Evolutionary conservation across 164 flowering plant species (phyloP).

Genomic region (Paratinospora sagittata): DNA sequence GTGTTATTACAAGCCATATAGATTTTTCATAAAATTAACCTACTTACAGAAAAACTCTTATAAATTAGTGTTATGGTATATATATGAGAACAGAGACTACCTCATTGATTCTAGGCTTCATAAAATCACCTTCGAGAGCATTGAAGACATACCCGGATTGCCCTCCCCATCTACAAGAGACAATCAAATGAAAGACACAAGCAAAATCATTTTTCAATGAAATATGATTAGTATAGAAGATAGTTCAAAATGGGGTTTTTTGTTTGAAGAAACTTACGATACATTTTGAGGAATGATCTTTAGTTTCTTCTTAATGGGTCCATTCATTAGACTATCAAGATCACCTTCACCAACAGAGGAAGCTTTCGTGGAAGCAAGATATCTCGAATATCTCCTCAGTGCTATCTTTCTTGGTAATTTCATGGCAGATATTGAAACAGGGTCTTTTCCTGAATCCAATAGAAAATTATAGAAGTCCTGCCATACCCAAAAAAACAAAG

Average conservation of each 20-base stretch:
- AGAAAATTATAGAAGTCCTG: conserved; percentile 91
- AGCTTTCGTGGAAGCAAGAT: conserved; percentile 32
- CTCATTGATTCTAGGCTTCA: no score
- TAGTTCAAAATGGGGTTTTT: background rate
- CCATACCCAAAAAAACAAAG: background rate
- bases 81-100: background rate
- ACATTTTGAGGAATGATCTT: conserved; percentile 61
- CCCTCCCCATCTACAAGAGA: no score
- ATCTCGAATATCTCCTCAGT: conserved; percentile 41
- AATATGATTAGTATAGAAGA: no score
- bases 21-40: no score
- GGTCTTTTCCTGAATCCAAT: conserved; percentile 42
- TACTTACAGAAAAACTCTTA: background rate
- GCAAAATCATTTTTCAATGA: no score
- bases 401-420: conserved; percentile 11
- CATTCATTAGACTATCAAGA: conserved; percentile 50
- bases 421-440: conserved; percentile 24
- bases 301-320: conserved; percentile 56
- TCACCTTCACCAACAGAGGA: conserved; percentile 25
- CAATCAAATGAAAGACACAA: no score
- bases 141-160: no score
- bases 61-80: background rate
- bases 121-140: no score
- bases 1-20: no score
- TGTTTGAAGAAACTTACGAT: conserved; percentile 33